Conservation (phyloP, 78 protist species). For the Anaeramoeba flamelloides region DNA sequence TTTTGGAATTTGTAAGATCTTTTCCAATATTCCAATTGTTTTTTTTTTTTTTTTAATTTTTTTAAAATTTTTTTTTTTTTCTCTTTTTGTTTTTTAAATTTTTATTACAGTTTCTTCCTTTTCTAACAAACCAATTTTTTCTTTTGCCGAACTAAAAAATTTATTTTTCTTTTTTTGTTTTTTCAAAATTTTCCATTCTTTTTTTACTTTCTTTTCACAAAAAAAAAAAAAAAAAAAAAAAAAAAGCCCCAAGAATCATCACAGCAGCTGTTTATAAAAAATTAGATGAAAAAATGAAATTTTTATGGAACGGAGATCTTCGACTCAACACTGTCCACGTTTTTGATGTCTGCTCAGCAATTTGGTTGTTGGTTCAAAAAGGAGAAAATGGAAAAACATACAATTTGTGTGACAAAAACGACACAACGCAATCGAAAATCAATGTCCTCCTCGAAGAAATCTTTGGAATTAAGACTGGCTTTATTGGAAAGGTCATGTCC, state of each 20-base stretch:
- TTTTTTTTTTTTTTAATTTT: no score
- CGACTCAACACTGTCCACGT: slow-evolving; percentile 80
- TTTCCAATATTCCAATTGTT: neutral
- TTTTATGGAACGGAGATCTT: slow-evolving; percentile 53
- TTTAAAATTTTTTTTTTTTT: no score
- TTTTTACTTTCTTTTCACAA: neutral
- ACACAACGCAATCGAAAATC: slow-evolving; percentile 37
- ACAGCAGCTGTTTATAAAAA: slow-evolving; percentile 73
- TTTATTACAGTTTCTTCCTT: no score
- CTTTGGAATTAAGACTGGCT: slow-evolving; percentile 68
- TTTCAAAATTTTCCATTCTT: neutral
- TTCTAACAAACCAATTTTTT: no score
- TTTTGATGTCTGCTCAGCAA: slow-evolving; percentile 61
- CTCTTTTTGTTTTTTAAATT: no score
- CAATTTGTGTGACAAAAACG: slow-evolving; percentile 68
- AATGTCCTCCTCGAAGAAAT: slow-evolving; percentile 38
- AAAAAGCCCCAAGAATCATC: slow-evolving; percentile 70
- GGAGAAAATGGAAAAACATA: slow-evolving; percentile 32
- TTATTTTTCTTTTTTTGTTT: no score
- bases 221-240: no score
- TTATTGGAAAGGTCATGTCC: slow-evolving; percentile 32
- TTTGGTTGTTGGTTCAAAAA: slow-evolving; percentile 32
- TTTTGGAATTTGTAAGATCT: slow-evolving; percentile 54
- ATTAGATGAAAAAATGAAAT: slow-evolving; percentile 61
- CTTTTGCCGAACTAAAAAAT: neutral